Evolutionary conservation across 2,329 filamentous ascomycete genomes (phyloP).

Genomic region (Sporothrix protearum): DNA sequence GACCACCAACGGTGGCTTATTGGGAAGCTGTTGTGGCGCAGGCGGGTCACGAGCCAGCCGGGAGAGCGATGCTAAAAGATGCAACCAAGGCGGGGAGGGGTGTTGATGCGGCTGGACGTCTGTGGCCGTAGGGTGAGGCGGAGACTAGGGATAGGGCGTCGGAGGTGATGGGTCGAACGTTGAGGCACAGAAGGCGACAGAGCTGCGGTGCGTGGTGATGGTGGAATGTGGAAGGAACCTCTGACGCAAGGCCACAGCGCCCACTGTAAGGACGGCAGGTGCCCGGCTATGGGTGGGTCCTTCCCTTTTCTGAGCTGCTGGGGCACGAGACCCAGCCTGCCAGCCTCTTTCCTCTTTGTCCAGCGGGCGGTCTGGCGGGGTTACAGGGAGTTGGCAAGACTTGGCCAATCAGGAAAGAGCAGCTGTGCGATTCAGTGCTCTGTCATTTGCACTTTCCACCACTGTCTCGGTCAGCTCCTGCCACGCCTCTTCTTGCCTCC

Average conservation of each 20-base stretch:
- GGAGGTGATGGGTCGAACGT: neutral
- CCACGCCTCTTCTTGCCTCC: neutral
- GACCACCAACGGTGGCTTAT: neutral
- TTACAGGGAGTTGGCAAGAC: neutral
- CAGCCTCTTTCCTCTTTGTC: neutral
- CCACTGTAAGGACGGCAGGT: conserved; percentile 9
- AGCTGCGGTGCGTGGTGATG: neutral
- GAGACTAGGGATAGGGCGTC: neutral
- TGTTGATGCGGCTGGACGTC: neutral
- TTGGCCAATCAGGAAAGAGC: conserved; percentile 7
- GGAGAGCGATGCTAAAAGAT: conserved; percentile 3
- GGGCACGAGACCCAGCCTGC: neutral
- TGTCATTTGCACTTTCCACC: neutral
- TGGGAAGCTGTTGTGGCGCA: conserved; percentile 9
- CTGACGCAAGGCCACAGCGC: conserved; percentile 16
- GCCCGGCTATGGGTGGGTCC: conserved; percentile 11
- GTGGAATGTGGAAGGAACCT: conserved; percentile 3
- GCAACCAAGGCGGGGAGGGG: neutral
- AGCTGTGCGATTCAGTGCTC: neutral
- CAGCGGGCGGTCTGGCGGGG: neutral
- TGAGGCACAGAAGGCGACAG: neutral
- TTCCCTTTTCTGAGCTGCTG: conserved; percentile 9
- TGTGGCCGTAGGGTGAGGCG: neutral
- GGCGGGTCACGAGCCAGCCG: conserved; percentile 10
- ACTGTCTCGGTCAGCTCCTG: neutral